Evolutionary conservation across 2,329 filamentous ascomycete species (phyloP), one percentile per base, ranked within the genome.

Genomic region (Ascochyta rabiei): DNA sequence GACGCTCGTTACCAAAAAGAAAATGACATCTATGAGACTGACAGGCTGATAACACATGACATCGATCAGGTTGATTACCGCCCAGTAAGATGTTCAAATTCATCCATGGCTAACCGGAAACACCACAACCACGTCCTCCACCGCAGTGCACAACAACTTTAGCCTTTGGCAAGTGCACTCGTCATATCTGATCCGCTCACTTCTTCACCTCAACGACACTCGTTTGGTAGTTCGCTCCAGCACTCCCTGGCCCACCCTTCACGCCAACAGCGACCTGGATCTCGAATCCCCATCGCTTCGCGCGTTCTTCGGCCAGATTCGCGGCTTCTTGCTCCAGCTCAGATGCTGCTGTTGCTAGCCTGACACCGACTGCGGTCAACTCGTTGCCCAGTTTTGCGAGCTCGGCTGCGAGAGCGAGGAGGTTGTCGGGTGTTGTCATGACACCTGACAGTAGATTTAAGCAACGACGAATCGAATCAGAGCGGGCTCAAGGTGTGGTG

Each of bases 261-360:
- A 57, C 49, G 8, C 54, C 54, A 15, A 65, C 61, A 1, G 61
- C 62, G 38, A 65, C 61, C 24, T 64, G 62, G 2, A 68, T 61
- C 45, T 67, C 64, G 9, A 67, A 61, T 1, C 64, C 63, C 62
- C 62, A 67, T 9, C 56, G 51, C 46, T 59, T 64, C 8, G 67
- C 53, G 19, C 61, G 58, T 13, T 63, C 62, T 12, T 63, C 50
- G 1, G 67, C 67, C 7, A 68, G 41, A 26, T 66, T 66, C 1
- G 65, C 67, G 2, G 64, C 62, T 60, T 68, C 64, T 48, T 66
- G 57, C 38, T 66, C 62, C 0, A 69, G 56, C 3, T 50, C 23
- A 10, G 47, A 44, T 12, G 64, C 67, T 16, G 59, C 59, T 4
- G 48, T 33, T 2, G 61, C 56, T 1, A 69, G 53, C 6, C 63